Percentiles rank a stretch among this genome's conserved stretches.
Evolutionary conservation across 768 basidiomycete species (phyloP).

Genomic region (Boletus subcaerulescens): DNA sequence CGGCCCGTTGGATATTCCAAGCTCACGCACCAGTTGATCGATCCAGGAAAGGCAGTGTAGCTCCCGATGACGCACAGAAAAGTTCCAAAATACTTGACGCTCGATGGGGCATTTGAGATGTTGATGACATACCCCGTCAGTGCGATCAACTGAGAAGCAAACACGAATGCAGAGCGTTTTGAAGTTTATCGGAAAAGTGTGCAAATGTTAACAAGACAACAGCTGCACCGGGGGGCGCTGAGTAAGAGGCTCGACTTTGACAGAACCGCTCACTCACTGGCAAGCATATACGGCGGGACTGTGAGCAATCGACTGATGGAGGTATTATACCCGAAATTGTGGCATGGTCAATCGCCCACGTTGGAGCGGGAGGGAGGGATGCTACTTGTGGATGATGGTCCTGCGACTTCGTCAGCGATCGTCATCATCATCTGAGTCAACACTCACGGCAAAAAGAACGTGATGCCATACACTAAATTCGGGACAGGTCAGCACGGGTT

Average conservation of each 20-base stretch:
- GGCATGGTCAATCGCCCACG: background rate
- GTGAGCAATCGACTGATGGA: slow-evolving; percentile 1
- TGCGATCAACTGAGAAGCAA: background rate
- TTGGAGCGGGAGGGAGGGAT: background rate
- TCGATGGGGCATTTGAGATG: background rate
- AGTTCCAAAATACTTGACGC: slow-evolving; percentile 4
- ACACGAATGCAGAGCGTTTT: background rate
- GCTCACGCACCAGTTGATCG: slow-evolving; percentile 1
- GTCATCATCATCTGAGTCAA: background rate
- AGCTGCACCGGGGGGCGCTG: background rate
- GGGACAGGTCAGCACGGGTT: background rate
- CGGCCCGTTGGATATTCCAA: too few relatives aligned
- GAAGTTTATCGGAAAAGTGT: background rate
- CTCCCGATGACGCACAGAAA: background rate
- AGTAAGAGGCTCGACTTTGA: background rate
- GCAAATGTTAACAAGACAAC: background rate
- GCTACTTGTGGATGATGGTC: slow-evolving; percentile 1
- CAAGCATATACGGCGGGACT: background rate
- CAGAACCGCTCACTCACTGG: background rate
- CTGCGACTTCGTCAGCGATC: background rate
- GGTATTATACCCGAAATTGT: background rate
- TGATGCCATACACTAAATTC: background rate
- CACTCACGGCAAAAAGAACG: slow-evolving; percentile 2
- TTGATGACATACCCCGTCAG: background rate
- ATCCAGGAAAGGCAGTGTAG: background rate